phyloP scores from a whole-genome alignment of 176 grass and related monocot genomes.

The Carex scoparia region DNA sequence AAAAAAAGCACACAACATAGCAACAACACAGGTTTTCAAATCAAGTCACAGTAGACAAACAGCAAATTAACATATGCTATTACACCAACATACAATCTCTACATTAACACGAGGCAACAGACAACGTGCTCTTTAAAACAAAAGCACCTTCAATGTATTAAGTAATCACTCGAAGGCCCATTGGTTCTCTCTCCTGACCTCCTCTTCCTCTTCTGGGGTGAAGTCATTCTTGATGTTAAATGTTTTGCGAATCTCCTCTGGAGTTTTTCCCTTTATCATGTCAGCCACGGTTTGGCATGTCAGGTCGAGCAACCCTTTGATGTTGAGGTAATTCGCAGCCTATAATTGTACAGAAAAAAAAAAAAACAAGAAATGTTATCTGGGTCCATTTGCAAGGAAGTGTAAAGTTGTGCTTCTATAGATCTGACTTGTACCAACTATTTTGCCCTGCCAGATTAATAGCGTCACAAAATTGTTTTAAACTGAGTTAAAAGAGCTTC shows the following conservation, averaged over 20 bases:
- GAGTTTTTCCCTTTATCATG: conserved; percentile 27
- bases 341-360: background rate
- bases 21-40: background rate
- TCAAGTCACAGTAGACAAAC: background rate
- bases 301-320: conserved; percentile 27
- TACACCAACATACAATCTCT: conserved; percentile 11
- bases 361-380: background rate
- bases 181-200: conserved; percentile 26
- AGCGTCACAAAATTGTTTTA: background rate
- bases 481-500: background rate
- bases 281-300: conserved; percentile 17
- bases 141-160: background rate
- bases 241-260: conserved; percentile 7
- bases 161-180: conserved; percentile 34
- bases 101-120: background rate
- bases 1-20: background rate
- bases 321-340: conserved; percentile 39
- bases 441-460: background rate
- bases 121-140: background rate
- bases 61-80: background rate
- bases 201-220: conserved; percentile 25
- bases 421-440: background rate
- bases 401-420: background rate
- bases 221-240: conserved; percentile 28
- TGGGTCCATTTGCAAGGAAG: background rate